Base-by-base conservation (phyloP, 257 asterid species). In the Fraxinus anomala region DNA sequence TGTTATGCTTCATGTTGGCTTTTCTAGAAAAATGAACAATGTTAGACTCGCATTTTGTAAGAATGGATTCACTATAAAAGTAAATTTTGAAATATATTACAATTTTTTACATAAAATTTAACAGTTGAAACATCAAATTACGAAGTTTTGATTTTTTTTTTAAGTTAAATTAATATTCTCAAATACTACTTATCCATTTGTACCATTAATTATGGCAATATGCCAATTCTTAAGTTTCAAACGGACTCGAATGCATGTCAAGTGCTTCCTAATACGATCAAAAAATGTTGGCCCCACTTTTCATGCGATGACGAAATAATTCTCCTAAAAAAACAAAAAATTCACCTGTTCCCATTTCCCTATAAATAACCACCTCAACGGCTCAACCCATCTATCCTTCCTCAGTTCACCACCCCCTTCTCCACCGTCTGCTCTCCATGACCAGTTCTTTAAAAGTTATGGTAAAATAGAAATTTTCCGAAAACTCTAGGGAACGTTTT, bases 241-340 rank as follows among this genome's bases (percentile, higher is more conserved):
- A 19, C 66, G 66, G 26, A 6, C 11, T 14, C 11, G 63, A 19
- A 54, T 54, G 5, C 6, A 1, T 56, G 28, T 19, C 11, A 11
- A 56, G 30, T 56, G 66, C 26, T 56, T 56, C 14, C 28, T 21
- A 56, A 54, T n/a, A 54, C n/a, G 65, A 17, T 4, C 65, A 31
- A 54, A 51, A 54, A 2, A 56, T 13, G 75, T 76, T 73, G 89
- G 68, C 82, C 89, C 87, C 83, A 73, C 70, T 33, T 68, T 63
- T 76, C 79, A 75, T 68, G 69, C 79, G 23, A 28, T 77, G 86
- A 75, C 85, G 82, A 86, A 78, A 83, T 36, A 76, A 70, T 70
- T 81, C 85, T 78, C 87, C 81, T 13, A 49, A 80, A 74, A 63
- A 71, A 16, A 8, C 13, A 23, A 61, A 61, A 6, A 7, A 61